These are phyloP conservation scores for Didymella pinodella DNA, from an alignment of 2,329 filamentous ascomycete species.

Conservation along the genomic window DNA sequence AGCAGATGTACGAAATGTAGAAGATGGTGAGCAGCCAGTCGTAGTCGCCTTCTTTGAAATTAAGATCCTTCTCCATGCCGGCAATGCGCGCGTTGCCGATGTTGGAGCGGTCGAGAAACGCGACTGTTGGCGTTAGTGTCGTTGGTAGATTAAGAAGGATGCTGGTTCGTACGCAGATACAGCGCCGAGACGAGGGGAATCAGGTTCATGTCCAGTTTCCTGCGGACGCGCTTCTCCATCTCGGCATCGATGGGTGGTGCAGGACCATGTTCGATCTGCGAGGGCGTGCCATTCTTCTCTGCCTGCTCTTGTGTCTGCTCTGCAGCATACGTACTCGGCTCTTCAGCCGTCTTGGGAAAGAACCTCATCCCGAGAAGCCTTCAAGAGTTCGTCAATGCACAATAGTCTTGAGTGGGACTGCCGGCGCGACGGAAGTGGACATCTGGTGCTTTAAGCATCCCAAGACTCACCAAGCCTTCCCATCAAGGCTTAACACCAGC, in stretches of 20 bases:
- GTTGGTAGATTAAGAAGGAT: background rate
- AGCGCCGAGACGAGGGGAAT: conserved; percentile 45
- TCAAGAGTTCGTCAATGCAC: background rate
- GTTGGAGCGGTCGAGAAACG: conserved; percentile 49
- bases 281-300: conserved; percentile 9
- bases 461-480: conserved; percentile 4
- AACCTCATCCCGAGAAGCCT: background rate
- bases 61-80: conserved; percentile 48
- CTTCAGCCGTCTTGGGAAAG: background rate
- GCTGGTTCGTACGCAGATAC: conserved; percentile 41
- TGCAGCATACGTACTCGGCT: background rate
- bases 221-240: conserved; percentile 38
- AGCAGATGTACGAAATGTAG: conserved; percentile 51
- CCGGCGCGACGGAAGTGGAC: background rate
- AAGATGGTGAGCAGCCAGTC: conserved; percentile 51
- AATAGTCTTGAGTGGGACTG: background rate
- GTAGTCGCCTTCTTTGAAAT: conserved; percentile 39
- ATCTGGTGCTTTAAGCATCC: conserved; percentile 5
- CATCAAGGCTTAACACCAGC: background rate
- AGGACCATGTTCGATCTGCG: conserved; percentile 16
- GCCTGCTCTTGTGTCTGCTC: background rate
- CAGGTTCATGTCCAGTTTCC: conserved; percentile 44
- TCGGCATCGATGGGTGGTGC: conserved; percentile 22
- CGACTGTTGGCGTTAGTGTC: conserved; percentile 6
- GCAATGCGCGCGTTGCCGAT: conserved; percentile 54